These are phyloP conservation scores for Deakozyma indianensis DNA, from an alignment of 805 yeast species.

Conservation along the genomic window DNA sequence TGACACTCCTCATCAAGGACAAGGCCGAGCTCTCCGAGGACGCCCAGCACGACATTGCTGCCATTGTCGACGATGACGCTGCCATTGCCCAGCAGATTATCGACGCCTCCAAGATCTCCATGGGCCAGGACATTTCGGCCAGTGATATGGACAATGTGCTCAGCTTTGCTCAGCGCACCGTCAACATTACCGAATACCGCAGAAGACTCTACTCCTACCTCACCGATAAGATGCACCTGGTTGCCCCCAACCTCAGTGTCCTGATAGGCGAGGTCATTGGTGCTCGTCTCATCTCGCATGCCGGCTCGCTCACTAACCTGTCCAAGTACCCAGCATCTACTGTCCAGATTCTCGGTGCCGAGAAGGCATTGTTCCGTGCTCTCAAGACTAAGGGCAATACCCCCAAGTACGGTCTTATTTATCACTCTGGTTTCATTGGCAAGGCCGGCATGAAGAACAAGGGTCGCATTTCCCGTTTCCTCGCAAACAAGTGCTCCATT, in stretches of 20 bases:
- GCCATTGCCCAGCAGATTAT: slow-evolving; percentile 82
- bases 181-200: slow-evolving; percentile 83
- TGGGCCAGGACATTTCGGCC: slow-evolving; percentile 97
- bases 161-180: slow-evolving; percentile 88
- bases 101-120: slow-evolving; percentile 90
- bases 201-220: slow-evolving; percentile 69
- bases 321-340: slow-evolving; percentile 99
- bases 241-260: slow-evolving; percentile 94
- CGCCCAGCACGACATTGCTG: slow-evolving; percentile 74
- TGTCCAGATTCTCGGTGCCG: slow-evolving; percentile 95
- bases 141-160: slow-evolving; percentile 85
- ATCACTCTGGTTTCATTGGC: slow-evolving; percentile 90
- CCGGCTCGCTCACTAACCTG: slow-evolving; percentile 91
- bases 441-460: slow-evolving; percentile 91
- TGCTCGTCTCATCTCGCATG: slow-evolving; percentile 95
- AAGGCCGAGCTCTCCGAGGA: slow-evolving; percentile 50
- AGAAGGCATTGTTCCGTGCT: slow-evolving; percentile 92
- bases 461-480: slow-evolving; percentile 96
- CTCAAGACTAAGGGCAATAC: slow-evolving; percentile 93
- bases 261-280: slow-evolving; percentile 98
- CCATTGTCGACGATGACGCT: slow-evolving; percentile 80
- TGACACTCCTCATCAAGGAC: slow-evolving; percentile 72
- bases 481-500: slow-evolving; percentile 98
- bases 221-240: slow-evolving; percentile 91
- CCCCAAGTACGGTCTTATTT: slow-evolving; percentile 89